Conservation (phyloP, 345 rosid genomes). For the Euclidium syriacum region DNA sequence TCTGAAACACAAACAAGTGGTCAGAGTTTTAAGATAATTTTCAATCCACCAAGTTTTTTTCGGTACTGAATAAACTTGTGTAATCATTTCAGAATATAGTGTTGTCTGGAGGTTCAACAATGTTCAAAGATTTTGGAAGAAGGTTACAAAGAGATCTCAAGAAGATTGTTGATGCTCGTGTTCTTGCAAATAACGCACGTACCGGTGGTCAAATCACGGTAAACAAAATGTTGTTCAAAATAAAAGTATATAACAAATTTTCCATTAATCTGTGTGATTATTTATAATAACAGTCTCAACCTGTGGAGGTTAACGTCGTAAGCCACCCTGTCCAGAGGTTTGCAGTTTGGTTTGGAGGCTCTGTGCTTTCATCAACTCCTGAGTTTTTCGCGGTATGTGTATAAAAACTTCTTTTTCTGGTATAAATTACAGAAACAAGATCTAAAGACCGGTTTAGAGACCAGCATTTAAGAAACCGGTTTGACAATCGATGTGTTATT, state of each 20-base stretch:
- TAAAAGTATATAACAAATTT: background rate
- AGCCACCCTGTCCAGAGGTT: conserved; percentile 93
- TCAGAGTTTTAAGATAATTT: background rate
- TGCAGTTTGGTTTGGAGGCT: conserved; percentile 99
- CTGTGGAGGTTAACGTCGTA: conserved; percentile 93
- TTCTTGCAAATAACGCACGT: conserved; percentile 74
- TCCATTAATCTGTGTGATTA: background rate
- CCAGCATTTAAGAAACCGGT: background rate
- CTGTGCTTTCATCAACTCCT: conserved; percentile 95
- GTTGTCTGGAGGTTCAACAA: conserved; percentile 95
- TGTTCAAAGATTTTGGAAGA: conserved; percentile 98
- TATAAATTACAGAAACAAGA: background rate
- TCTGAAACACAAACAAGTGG: conserved; percentile 11
- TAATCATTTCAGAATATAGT: conserved; percentile 73
- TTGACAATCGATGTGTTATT: background rate
- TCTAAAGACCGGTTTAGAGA: background rate
- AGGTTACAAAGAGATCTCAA: conserved; percentile 95
- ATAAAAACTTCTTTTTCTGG: too few relatives aligned
- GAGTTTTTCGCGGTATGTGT: conserved; percentile 85
- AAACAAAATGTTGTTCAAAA: conserved; percentile 11
- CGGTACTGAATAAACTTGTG: conserved; percentile 20
- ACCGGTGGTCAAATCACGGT: conserved; percentile 73
- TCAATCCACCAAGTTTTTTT: background rate
- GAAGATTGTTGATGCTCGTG: conserved; percentile 92
- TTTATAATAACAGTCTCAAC: conserved; percentile 51